These are phyloP conservation scores for Aschersonia sp. DNA, from an alignment of 2,329 filamentous ascomycete species.

Conservation along the genomic window DNA sequence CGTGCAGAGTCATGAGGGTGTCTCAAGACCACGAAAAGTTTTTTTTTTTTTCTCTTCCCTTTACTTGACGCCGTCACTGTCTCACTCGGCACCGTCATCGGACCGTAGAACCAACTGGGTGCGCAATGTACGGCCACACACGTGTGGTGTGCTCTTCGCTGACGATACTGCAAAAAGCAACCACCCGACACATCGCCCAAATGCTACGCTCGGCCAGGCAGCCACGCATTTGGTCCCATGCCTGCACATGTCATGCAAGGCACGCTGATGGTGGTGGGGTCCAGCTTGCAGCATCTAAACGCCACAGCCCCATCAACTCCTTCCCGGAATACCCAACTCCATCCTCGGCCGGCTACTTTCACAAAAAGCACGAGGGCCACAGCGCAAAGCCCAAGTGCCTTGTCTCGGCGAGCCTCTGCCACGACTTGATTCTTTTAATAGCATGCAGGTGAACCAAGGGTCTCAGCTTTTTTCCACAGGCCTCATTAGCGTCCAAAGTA, in stretches of 20 bases:
- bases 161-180: not conserved
- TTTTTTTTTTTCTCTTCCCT: not conserved
- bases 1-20: not conserved
- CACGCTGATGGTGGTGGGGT: not conserved
- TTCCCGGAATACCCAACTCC: not conserved
- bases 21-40: not conserved
- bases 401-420: no score
- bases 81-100: not conserved
- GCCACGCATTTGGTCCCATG: not conserved
- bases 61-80: not conserved
- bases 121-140: not conserved
- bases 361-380: no score
- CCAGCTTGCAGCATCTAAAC: not conserved
- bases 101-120: not conserved
- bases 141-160: not conserved
- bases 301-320: not conserved
- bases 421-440: no score
- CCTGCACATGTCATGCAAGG: constrained; percentile 1
- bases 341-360: not conserved
- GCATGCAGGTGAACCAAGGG: no score
- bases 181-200: not conserved
- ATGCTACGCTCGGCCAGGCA: not conserved
- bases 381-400: no score
- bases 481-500: no score
- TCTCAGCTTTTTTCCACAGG: no score